Evolutionary conservation across 2,329 filamentous ascomycete species (phyloP).

Genomic region (Pseudogymnoascus sp.): DNA sequence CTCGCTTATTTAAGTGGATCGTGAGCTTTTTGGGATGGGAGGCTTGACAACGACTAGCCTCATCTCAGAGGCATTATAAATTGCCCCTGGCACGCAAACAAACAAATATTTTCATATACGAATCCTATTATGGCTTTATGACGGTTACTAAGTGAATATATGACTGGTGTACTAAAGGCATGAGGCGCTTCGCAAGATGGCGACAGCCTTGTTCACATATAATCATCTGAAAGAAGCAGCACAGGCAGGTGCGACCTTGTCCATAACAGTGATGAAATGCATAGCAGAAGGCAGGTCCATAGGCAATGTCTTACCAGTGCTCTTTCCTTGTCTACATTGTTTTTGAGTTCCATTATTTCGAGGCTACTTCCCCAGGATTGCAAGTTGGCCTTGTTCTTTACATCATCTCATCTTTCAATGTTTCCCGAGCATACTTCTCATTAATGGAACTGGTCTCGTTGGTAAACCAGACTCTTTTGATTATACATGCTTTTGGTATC

Average conservation of each 20-base stretch:
- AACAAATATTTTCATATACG: neutral
- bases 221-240: neutral
- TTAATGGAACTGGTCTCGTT: constrained; percentile 2
- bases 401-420: neutral
- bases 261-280: neutral
- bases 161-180: neutral
- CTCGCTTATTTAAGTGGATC: constrained; percentile 9
- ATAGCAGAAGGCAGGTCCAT: neutral
- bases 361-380: neutral
- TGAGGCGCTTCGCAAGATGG: neutral
- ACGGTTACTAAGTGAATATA: neutral
- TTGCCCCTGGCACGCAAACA: neutral
- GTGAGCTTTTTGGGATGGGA: neutral
- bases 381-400: neutral
- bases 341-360: neutral
- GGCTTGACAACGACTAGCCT: neutral
- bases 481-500: constrained; percentile 7
- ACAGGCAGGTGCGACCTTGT: neutral
- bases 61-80: neutral
- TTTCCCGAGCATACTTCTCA: neutral
- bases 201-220: neutral
- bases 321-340: neutral
- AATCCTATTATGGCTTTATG: neutral
- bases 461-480: neutral
- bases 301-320: neutral